phyloP scores from a whole-genome alignment of 192 early-diverging fungal species.

The Umbelopsis sp. region DNA sequence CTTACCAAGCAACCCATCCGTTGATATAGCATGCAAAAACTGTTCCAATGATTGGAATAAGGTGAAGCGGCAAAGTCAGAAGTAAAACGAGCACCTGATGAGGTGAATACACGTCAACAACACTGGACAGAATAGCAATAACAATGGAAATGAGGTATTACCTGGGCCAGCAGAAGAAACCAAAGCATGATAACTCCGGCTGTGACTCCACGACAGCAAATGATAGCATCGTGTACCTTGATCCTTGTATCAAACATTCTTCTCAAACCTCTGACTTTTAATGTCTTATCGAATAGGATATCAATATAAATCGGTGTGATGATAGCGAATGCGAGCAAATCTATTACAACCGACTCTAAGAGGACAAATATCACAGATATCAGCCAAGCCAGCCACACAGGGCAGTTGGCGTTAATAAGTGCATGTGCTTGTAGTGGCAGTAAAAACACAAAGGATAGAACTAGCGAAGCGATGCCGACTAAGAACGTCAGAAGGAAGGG shows the following conservation, averaged over 20 bases:
- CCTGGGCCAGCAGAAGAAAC: slow-evolving; percentile 35
- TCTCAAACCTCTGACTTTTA: slow-evolving; percentile 46
- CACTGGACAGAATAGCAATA: not conserved
- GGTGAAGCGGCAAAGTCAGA: slow-evolving; percentile 59
- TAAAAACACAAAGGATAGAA: slow-evolving; percentile 57
- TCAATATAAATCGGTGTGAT: slow-evolving; percentile 61
- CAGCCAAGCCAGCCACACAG: slow-evolving; percentile 64
- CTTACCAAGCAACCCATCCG: slow-evolving; percentile 49
- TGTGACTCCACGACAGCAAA: slow-evolving; percentile 50
- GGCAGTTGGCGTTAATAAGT: slow-evolving; percentile 48
- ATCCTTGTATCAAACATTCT: slow-evolving; percentile 46
- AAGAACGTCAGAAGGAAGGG: slow-evolving; percentile 52
- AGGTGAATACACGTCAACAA: slow-evolving; percentile 17
- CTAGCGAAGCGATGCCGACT: slow-evolving; percentile 45
- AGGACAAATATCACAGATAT: slow-evolving; percentile 60
- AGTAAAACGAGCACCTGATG: slow-evolving; percentile 51
- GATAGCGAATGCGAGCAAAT: slow-evolving; percentile 59
- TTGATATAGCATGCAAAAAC: slow-evolving; percentile 48
- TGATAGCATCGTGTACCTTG: slow-evolving; percentile 35
- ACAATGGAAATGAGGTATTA: not conserved
- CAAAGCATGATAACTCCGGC: slow-evolving; percentile 40
- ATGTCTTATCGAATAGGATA: slow-evolving; percentile 54
- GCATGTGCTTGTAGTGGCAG: slow-evolving; percentile 63
- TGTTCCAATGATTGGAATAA: slow-evolving; percentile 61
- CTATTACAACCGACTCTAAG: slow-evolving; percentile 52